Base-by-base conservation (phyloP, 768 basidiomycete species). In the Boletellus sp. region DNA sequence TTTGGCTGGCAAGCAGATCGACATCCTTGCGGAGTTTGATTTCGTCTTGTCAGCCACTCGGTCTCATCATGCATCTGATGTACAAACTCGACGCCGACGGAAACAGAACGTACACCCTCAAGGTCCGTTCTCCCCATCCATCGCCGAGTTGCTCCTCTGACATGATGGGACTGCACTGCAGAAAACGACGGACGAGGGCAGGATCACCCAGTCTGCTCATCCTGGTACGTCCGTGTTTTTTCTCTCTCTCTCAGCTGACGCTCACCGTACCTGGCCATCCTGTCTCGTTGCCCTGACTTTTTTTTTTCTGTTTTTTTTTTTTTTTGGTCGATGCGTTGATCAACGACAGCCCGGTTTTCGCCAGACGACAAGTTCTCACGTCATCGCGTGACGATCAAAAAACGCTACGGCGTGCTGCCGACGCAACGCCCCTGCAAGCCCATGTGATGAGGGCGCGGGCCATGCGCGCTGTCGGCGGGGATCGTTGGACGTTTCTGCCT, bases 321-420 rank as follows among this genome's bases (percentile, higher is more conserved):
- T 5, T 28, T 10, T 11, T 28, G 9, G 28, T 28, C 28, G 28
- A 28, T 28, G 7, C 4, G 24, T 28, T 11, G 1, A 28, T 3
- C 4, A 8, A 28, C 9, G 11, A 32, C 51, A 96, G 95, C 95
- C 13, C 93, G 96, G 33, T 98, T 98, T 73, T 97, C 95, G 12
- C 95, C 95, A 11, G 96, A 99, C 69, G 95, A 98, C 81, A 98
- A 98, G 74, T 98, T 95, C 74, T 95, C 94, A 53, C 81, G 94
- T 54, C 95, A 99, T 65, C 88, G 96, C 52, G 94, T 98, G 53
- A 96, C 93, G 6, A 85, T 97, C 65, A 98, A 98, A 77, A 91
- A 91, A 74, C 84, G 95, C 64, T 88, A 85, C 64, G 84, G 84
- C 51, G 81, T 96, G 48, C 82, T 99, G 55, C 81, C 85, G 54